Conservation (phyloP, 495 filamentous ascomycete genomes). For the Articulospora tetracladia region DNA sequence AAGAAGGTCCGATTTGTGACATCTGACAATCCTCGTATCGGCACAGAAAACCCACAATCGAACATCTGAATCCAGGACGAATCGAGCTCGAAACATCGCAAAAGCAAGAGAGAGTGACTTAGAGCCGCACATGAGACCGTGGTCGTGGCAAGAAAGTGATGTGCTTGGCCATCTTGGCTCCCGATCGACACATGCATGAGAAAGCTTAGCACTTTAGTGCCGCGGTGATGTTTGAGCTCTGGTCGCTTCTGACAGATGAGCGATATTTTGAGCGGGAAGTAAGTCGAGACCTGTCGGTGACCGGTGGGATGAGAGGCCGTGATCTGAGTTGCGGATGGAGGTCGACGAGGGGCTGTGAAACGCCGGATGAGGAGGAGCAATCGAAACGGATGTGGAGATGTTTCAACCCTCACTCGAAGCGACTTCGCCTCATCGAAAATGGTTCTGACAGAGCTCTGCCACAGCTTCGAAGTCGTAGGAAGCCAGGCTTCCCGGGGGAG, state of each 20-base stretch:
- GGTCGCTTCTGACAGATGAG: background rate
- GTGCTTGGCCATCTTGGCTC: background rate
- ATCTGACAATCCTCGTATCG: background rate
- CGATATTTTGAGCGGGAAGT: background rate
- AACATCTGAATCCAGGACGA: background rate
- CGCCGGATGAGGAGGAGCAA: background rate
- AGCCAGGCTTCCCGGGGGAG: no score
- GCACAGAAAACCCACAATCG: background rate
- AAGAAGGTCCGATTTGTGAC: background rate
- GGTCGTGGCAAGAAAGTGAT: background rate
- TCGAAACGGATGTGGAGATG: background rate
- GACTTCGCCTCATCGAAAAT: background rate
- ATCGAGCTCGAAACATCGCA: slow-evolving; percentile 1
- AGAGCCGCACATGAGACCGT: background rate
- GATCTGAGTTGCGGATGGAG: background rate
- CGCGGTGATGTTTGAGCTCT: background rate
- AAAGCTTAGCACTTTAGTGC: background rate
- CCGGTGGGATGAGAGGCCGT: background rate
- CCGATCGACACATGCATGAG: background rate
- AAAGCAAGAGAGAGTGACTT: background rate
- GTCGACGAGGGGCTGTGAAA: background rate
- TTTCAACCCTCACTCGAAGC: background rate
- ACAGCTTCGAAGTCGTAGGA: no score
- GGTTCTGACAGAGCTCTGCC: no score
- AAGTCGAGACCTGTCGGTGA: background rate